Conservation (phyloP, 108 stramenopile genomes). For the Nannochloropsis gaditana region DNA sequence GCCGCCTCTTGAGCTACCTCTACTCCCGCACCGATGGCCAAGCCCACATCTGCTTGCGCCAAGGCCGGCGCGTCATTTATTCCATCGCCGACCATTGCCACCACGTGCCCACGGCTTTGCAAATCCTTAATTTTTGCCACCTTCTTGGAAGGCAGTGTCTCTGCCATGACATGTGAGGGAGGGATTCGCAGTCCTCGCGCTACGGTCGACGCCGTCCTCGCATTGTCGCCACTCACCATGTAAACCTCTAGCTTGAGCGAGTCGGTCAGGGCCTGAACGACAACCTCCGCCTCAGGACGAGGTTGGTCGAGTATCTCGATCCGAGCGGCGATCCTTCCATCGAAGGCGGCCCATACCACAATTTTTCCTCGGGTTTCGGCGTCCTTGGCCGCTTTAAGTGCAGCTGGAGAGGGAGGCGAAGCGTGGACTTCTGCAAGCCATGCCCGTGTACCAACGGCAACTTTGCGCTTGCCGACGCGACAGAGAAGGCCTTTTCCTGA, state of each 20-base stretch:
- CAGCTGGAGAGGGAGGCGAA: slow-evolving; percentile 20
- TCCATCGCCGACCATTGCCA: slow-evolving; percentile 90
- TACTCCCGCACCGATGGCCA: slow-evolving; percentile 90
- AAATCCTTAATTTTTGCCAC: slow-evolving; percentile 20
- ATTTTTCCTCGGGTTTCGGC: slow-evolving; percentile 36
- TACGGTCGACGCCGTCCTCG: slow-evolving; percentile 72
- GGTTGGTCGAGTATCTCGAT: slow-evolving; percentile 70
- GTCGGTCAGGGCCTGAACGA: slow-evolving; percentile 60
- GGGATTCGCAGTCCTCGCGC: slow-evolving; percentile 68
- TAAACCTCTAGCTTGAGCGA: slow-evolving; percentile 73
- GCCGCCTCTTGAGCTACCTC: slow-evolving; percentile 91
- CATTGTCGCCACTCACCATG: slow-evolving; percentile 94
- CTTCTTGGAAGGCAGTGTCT: slow-evolving; percentile 76
- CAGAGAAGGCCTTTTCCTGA: not conserved
- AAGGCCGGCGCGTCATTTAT: slow-evolving; percentile 94
- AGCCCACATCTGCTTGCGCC: slow-evolving; percentile 84
- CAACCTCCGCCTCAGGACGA: slow-evolving; percentile 58
- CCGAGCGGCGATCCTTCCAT: slow-evolving; percentile 58
- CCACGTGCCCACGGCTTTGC: slow-evolving; percentile 53
- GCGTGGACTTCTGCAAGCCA: slow-evolving; percentile 16
- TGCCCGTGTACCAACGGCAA: not conserved
- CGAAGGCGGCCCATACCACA: slow-evolving; percentile 31
- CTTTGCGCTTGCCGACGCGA: not conserved
- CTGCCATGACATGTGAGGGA: slow-evolving; percentile 65
- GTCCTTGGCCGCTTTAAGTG: not conserved